Evolutionary conservation across 441 rosid species (phyloP).

Genomic region (Gossypium schwendimanii): DNA sequence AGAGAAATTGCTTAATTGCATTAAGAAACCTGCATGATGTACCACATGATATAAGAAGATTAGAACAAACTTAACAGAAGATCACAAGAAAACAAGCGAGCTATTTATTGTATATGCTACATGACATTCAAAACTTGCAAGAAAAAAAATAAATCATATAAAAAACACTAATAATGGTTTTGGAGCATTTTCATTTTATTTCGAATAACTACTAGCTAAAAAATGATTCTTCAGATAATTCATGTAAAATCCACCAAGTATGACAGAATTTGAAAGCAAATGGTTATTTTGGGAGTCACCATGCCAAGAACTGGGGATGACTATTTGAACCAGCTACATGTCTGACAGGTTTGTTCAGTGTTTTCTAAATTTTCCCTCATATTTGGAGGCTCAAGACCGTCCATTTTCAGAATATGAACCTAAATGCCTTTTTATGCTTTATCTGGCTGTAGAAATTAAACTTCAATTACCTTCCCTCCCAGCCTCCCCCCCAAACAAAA

Average conservation of each 20-base stretch:
- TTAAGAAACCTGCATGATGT: constrained; percentile 67
- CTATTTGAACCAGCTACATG: not conserved
- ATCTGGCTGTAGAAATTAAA: not conserved
- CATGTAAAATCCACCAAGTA: not conserved
- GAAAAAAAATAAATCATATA: not conserved
- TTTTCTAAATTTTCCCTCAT: not conserved
- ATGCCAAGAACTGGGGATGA: not conserved
- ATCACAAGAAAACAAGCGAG: not conserved
- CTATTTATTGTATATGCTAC: not conserved
- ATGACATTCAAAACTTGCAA: constrained; percentile 1
- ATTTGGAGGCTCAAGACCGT: not conserved
- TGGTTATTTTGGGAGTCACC: not conserved
- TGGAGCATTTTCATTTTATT: not conserved
- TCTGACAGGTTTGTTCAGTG: not conserved
- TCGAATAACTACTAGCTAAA: not conserved
- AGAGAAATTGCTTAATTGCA: constrained; percentile 81
- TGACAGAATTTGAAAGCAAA: not conserved
- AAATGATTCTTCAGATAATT: not conserved
- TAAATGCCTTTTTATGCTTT: not conserved
- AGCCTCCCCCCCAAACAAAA: too few relatives aligned
- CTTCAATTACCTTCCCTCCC: not conserved
- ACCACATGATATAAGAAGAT: constrained; percentile 13
- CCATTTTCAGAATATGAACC: not conserved
- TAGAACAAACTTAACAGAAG: not conserved
- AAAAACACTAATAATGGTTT: not conserved